Conservation (phyloP, 2,329 filamentous ascomycete species). For the Orbilia quercus region DNA sequence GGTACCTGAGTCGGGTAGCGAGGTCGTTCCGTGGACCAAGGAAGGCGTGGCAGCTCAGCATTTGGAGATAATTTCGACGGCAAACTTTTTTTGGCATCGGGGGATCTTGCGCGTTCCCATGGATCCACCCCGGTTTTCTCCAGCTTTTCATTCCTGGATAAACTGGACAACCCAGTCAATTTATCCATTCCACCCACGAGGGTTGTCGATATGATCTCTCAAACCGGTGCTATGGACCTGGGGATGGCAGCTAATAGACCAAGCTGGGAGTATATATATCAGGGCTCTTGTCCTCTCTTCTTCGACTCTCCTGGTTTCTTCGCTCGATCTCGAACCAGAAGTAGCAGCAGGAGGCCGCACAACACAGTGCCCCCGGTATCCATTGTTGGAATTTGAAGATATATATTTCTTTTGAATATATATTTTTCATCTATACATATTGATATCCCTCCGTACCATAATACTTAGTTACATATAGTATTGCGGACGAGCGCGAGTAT, state of each 20-base stretch:
- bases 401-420: no score
- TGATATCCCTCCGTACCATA: slow-evolving; percentile 15
- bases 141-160: slow-evolving; percentile 44
- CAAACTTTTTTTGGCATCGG: not conserved
- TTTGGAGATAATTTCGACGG: not conserved
- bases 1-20: slow-evolving; percentile 32
- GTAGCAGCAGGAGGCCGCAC: slow-evolving; percentile 39
- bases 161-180: slow-evolving; percentile 20
- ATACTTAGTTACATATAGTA: no score
- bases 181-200: slow-evolving; percentile 47
- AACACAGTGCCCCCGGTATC: slow-evolving; percentile 26
- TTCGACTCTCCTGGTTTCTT: slow-evolving; percentile 26
- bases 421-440: slow-evolving; percentile 1
- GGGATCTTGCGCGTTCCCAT: slow-evolving; percentile 2
- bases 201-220: slow-evolving; percentile 26
- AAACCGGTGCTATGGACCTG: slow-evolving; percentile 29
- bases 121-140: slow-evolving; percentile 27
- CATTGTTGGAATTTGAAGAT: slow-evolving; percentile 37
- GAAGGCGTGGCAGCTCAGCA: not conserved
- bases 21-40: slow-evolving; percentile 32
- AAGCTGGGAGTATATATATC: slow-evolving; percentile 51
- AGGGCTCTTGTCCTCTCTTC: slow-evolving; percentile 23
- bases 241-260: no score
- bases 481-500: no score
- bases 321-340: slow-evolving; percentile 42